These are phyloP conservation scores for Umbelopsis sp. DNA, from an alignment of 192 early-diverging fungal genomes.

Conservation along the genomic window DNA sequence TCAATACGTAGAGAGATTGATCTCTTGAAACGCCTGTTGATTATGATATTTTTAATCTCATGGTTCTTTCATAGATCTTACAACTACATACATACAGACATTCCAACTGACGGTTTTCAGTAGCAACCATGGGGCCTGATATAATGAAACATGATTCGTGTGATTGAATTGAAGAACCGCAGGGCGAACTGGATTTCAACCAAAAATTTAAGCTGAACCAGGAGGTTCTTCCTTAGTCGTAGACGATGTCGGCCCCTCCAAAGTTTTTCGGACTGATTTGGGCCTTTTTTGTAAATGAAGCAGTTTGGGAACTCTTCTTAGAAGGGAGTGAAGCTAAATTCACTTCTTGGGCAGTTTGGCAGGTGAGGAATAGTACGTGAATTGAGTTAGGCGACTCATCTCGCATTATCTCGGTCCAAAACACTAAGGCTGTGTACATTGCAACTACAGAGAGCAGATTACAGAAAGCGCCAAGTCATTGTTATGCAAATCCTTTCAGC, in stretches of 20 bases:
- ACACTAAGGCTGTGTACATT: neutral
- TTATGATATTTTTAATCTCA: too few relatives aligned
- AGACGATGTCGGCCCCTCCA: conserved; percentile 15
- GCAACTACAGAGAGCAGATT: conserved; percentile 2
- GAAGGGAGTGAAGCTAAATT: conserved; percentile 19
- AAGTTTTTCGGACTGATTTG: conserved; percentile 21
- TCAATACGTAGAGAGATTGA: too few relatives aligned
- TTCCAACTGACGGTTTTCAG: too few relatives aligned
- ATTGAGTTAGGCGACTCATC: too few relatives aligned
- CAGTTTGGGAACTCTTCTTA: conserved; percentile 12
- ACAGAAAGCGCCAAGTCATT: conserved; percentile 8
- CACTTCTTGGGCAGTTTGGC: conserved; percentile 15
- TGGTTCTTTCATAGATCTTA: too few relatives aligned
- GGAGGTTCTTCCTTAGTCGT: neutral
- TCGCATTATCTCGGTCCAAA: too few relatives aligned
- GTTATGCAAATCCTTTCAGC: conserved; percentile 16
- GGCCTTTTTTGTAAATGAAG: conserved; percentile 8
- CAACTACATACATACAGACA: too few relatives aligned
- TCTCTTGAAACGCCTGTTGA: too few relatives aligned
- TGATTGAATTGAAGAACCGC: too few relatives aligned
- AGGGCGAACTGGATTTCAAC: too few relatives aligned
- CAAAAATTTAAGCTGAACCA: neutral
- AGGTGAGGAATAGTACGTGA: neutral
- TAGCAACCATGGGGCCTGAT: too few relatives aligned
- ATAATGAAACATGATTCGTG: too few relatives aligned